Conservation (phyloP, 345 rosid genomes). For the Crucihimalaya himalaica region DNA sequence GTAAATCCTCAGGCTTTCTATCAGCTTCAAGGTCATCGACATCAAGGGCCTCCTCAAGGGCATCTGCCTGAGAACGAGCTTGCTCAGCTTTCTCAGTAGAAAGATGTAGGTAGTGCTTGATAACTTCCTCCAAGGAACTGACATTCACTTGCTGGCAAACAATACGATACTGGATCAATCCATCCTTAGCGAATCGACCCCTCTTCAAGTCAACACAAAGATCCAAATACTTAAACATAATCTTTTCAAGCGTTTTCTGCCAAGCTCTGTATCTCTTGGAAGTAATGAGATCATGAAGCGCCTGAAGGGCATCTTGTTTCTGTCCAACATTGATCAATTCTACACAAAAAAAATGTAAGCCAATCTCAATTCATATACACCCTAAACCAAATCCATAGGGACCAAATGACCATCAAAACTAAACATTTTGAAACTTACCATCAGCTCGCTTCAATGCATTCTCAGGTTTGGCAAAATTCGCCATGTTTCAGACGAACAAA, state of each 20-base stretch:
- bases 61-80: conserved; percentile 91
- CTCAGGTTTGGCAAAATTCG: conserved; percentile 81
- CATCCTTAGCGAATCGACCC: conserved; percentile 97
- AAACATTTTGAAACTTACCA: conserved; percentile 48
- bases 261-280: conserved; percentile 93
- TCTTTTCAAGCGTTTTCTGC: conserved; percentile 89
- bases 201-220: conserved; percentile 93
- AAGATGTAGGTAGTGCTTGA: conserved; percentile 92
- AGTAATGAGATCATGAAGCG: conserved; percentile 85
- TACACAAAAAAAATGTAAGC: conserved; percentile 37
- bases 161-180: conserved; percentile 88
- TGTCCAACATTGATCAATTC: conserved; percentile 97
- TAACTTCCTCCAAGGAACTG: conserved; percentile 94
- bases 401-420: neutral
- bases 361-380: conserved; percentile 2
- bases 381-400: neutral
- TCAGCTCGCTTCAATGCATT: conserved; percentile 93
- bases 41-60: conserved; percentile 96
- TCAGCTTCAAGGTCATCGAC: conserved; percentile 99
- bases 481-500: conserved; percentile 50
- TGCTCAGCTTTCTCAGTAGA: conserved; percentile 97
- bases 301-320: conserved; percentile 94
- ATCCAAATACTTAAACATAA: conserved; percentile 96
- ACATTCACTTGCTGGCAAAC: conserved; percentile 98
- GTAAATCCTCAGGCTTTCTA: conserved; percentile 91